Percentiles rank a stretch among this genome's conserved stretches.
These are phyloP conservation scores for Blastocystis sp. DNA, from an alignment of 352 stramenopile species.

Conservation along the genomic window DNA sequence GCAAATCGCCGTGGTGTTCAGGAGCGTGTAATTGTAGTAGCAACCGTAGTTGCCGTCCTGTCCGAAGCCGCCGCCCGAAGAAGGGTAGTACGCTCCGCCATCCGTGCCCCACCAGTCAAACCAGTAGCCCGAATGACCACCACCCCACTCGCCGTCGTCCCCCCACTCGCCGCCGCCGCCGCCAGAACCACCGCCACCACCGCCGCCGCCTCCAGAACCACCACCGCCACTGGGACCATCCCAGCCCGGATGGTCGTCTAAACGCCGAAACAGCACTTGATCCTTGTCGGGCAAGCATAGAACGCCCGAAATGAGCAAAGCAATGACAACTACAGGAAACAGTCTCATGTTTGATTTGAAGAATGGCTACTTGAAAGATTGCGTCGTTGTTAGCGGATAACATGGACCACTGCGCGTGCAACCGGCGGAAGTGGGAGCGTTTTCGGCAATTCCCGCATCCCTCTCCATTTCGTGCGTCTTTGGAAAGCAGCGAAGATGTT, in stretches of 20 bases:
- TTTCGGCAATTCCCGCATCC: not conserved
- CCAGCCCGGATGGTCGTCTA: slow-evolving; percentile 11
- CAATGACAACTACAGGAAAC: not conserved
- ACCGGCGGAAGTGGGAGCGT: too few species aligned
- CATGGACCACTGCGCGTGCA: slow-evolving; percentile 27
- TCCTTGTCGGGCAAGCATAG: not conserved
- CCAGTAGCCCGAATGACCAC: not conserved
- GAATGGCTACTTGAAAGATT: not conserved
- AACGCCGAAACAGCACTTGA: not conserved
- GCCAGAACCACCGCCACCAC: not conserved
- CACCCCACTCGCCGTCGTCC: not conserved
- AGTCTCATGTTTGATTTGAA: not conserved
- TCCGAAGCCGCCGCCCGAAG: slow-evolving; percentile 48
- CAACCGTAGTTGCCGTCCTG: slow-evolving; percentile 59
- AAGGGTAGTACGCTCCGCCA: slow-evolving; percentile 39
- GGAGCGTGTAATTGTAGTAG: slow-evolving; percentile 59
- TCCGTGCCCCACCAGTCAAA: slow-evolving; percentile 67
- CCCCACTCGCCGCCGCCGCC: not conserved
- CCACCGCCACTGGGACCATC: slow-evolving; percentile 38
- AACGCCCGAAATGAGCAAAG: not conserved
- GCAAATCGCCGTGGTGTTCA: slow-evolving; percentile 58
- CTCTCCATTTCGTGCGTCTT: not conserved
- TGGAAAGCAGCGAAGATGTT: not conserved
- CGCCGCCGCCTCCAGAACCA: slow-evolving; percentile 13
- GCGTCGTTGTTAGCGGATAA: too few species aligned